Base-by-base conservation (phyloP, 257 asterid species). In the Ophiorrhiza pumila region DNA sequence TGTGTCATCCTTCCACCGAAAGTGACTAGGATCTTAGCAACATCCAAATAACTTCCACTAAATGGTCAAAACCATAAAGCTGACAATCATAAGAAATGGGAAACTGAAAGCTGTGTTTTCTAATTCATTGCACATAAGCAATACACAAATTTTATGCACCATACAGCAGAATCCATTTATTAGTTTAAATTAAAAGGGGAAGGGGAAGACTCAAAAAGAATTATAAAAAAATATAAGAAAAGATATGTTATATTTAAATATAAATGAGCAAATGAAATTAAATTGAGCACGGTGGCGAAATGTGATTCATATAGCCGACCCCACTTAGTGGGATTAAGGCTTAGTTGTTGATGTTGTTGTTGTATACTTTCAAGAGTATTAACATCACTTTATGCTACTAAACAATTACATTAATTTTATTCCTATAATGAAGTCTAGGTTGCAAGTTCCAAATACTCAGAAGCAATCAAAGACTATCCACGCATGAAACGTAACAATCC, bases 331-430 rank as follows among this genome's bases (percentile, higher is more conserved):
- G 2, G 23, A 57, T 57, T 10, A 57, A 57, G 29, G 63, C 29
- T 25, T 57, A 31, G 35, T 57, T 27, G 41, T 29, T 58, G 64
- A n/a, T n/a, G n/a, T n/a, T n/a, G n/a, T n/a, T n/a, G n/a, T n/a
- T n/a, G n/a, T n/a, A n/a, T n/a, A 66, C 14, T 45, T 66, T 43
- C 25, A 66, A 66, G 32, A 43, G 55, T 37, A 65, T 64, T 64
- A 64, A 37, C 5, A 65, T 25, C 37, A 65, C 2, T 2, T 37
- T 69, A 35, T 7, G 2, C 32, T 11, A 9, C 27, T 34, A 5
- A 53, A 39, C 43, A 37, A 35, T 7, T 34, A 20, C 43, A 25
- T 34, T 50, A 43, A 17, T 47, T 47, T 25, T 45, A 29, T 6
- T 34, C 5, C 13, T 5, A 5, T 35, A 9, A 22, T 39, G 57